A percentile compares a stretch with the other conserved stretches of the same genome.
These are phyloP conservation scores for Parasarocladium wereldwijsianum DNA, from an alignment of 2,329 filamentous ascomycete genomes.

Conservation along the genomic window DNA sequence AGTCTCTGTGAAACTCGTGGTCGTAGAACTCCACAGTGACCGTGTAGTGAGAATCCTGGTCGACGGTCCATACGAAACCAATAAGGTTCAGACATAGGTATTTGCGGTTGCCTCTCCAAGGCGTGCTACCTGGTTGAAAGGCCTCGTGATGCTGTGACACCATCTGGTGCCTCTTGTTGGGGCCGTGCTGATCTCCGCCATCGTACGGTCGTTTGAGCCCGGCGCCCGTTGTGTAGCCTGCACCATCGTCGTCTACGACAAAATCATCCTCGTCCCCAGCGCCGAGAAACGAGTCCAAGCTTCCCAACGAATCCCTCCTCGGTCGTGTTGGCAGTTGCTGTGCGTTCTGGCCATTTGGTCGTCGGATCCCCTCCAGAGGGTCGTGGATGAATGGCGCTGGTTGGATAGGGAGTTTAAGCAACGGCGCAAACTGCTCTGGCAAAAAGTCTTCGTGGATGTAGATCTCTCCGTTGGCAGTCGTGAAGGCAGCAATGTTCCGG, in stretches of 20 bases:
- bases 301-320: conserved; percentile 54
- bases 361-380: conserved; percentile 50
- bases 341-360: conserved; percentile 38
- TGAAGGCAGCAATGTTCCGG: conserved; percentile 80
- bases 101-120: conserved; percentile 86
- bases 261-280: conserved; percentile 57
- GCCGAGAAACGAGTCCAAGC: conserved; percentile 67
- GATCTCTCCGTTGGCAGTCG: conserved; percentile 81
- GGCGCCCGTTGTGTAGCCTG: conserved; percentile 58
- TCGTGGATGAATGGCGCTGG: conserved; percentile 79
- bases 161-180: conserved; percentile 34
- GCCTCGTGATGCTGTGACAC: conserved; percentile 61
- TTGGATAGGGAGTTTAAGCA: conserved; percentile 47
- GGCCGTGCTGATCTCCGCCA: conserved; percentile 34
- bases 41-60: conserved; percentile 85
- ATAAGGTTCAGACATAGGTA: conserved; percentile 89
- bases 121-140: conserved; percentile 89
- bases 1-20: conserved; percentile 78
- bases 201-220: conserved; percentile 35
- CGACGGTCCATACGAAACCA: conserved; percentile 92
- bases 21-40: conserved; percentile 98
- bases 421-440: conserved; percentile 37
- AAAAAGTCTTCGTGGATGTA: conserved; percentile 73
- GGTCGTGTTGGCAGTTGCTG: conserved; percentile 30
- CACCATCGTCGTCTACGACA: conserved; percentile 88